Percentiles rank a stretch among this genome's conserved stretches.
phyloP scores from a whole-genome alignment of 2,329 filamentous ascomycete genomes.

The Didymellaceae sp. region DNA sequence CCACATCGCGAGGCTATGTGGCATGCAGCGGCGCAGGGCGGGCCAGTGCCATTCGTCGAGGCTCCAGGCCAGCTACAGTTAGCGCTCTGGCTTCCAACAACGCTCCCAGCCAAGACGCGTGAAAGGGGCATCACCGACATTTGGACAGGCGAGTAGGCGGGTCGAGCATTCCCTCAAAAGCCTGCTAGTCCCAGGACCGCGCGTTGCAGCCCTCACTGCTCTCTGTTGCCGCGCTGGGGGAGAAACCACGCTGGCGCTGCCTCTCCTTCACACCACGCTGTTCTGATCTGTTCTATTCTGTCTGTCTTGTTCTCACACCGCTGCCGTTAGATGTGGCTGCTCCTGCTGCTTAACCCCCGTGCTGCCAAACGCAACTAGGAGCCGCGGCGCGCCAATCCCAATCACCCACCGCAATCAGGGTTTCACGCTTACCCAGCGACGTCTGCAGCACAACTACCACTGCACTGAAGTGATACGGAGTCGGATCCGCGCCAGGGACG shows the following conservation, averaged over 20 bases:
- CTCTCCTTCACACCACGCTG: neutral
- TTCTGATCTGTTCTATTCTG: neutral
- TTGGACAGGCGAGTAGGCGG: constrained; percentile 16
- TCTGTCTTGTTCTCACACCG: neutral
- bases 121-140: constrained; percentile 34
- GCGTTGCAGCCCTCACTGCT: constrained; percentile 4
- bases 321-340: constrained; percentile 5
- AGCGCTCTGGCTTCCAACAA: constrained; percentile 28
- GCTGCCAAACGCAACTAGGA: constrained; percentile 1
- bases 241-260: constrained; percentile 2
- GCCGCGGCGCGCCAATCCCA: constrained; percentile 2
- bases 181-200: constrained; percentile 14
- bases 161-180: constrained; percentile 17
- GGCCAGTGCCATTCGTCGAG: constrained; percentile 18
- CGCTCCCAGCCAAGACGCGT: constrained; percentile 29
- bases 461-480: neutral
- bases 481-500: constrained; percentile 3
- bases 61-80: constrained; percentile 23
- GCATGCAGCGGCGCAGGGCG: constrained; percentile 15
- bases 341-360: neutral
- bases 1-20: constrained; percentile 14
- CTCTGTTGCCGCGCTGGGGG: constrained; percentile 9
- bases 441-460: constrained; percentile 4
- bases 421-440: constrained; percentile 8
- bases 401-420: neutral